These are phyloP conservation scores for Brettanomyces custersianus DNA, from an alignment of 805 yeast genomes.

Conservation along the genomic window DNA sequence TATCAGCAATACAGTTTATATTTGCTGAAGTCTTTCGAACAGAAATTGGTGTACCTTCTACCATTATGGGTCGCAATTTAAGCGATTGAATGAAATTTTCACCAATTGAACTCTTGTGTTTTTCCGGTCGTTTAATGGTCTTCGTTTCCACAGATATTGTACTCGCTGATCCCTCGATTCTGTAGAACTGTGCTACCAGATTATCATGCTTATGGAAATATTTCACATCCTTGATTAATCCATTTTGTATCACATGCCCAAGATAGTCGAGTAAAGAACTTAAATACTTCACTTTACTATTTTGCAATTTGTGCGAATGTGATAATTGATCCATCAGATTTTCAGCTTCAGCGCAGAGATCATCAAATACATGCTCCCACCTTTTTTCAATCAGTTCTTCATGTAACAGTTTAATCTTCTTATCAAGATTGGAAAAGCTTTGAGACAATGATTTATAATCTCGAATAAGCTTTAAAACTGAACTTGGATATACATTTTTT, in stretches of 20 bases:
- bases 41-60: constrained; percentile 2
- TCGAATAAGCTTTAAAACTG: constrained; percentile 24
- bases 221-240: neutral
- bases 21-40: neutral
- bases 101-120: neutral
- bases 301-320: neutral
- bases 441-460: constrained; percentile 32
- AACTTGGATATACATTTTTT: constrained; percentile 21
- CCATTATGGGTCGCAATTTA: constrained; percentile 3
- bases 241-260: neutral
- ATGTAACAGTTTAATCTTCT: constrained; percentile 34
- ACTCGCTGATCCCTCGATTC: neutral
- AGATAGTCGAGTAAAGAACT: constrained; percentile 1
- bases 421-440: constrained; percentile 32
- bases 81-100: constrained; percentile 1
- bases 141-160: neutral
- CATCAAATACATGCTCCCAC: constrained; percentile 47
- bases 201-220: neutral
- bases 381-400: constrained; percentile 39
- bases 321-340: neutral
- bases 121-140: neutral
- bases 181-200: neutral
- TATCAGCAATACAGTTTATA: neutral
- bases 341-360: constrained; percentile 27
- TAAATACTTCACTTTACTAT: neutral